phyloP scores from a whole-genome alignment of 495 filamentous ascomycete genomes.

The Glonium stellatum region DNA sequence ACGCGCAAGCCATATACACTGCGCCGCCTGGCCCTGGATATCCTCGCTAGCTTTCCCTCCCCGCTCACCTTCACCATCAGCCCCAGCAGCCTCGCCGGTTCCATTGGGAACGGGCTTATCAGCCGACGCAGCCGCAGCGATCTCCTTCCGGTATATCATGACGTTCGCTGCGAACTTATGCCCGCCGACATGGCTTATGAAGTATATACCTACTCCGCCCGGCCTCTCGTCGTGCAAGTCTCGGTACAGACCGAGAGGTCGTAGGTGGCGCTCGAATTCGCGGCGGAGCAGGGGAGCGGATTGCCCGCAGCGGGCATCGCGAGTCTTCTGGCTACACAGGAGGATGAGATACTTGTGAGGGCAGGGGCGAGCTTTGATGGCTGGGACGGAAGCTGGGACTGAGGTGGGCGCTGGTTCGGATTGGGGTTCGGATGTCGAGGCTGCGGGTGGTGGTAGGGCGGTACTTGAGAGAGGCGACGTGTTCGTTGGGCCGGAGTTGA shows the following conservation, averaged over 20 bases:
- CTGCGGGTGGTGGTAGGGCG: conserved; percentile 1
- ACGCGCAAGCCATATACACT: conserved; percentile 92
- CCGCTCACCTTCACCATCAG: conserved; percentile 32
- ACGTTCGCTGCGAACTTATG: conserved; percentile 71
- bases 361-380: conserved; percentile 58
- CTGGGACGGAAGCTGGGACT: conserved; percentile 30
- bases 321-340: conserved; percentile 85
- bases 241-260: conserved; percentile 73
- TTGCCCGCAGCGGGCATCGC: conserved; percentile 91
- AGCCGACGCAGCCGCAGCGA: conserved; percentile 31
- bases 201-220: conserved; percentile 89
- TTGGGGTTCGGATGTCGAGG: conserved; percentile 3
- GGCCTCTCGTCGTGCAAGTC: conserved; percentile 80
- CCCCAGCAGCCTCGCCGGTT: conserved; percentile 17
- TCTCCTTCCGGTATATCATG: conserved; percentile 71
- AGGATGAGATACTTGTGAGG: conserved; percentile 83
- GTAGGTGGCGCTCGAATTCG: conserved; percentile 86
- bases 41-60: conserved; percentile 36
- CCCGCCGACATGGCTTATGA: conserved; percentile 83
- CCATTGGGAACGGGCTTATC: not conserved
- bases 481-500: conserved; percentile 69
- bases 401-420: conserved; percentile 5
- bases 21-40: conserved; percentile 49
- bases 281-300: conserved; percentile 77
- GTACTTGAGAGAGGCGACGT: conserved; percentile 56